These are phyloP conservation scores for Fusarium sp. DNA, from an alignment of 2,329 filamentous ascomycete genomes.

Conservation along the genomic window DNA sequence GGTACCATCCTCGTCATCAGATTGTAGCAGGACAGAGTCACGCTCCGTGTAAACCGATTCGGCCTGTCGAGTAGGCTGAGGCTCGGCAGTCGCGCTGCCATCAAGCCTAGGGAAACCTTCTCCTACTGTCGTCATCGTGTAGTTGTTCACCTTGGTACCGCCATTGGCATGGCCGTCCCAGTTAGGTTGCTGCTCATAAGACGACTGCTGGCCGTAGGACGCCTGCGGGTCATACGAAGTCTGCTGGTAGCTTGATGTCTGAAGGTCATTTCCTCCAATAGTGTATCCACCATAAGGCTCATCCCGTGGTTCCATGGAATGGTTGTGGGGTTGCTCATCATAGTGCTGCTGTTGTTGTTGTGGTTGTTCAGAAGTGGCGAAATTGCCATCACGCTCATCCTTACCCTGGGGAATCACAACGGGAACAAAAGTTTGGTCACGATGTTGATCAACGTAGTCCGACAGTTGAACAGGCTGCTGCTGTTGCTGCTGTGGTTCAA, in stretches of 20 bases:
- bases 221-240: conserved; percentile 22
- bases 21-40: conserved; percentile 41
- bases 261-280: conserved; percentile 14
- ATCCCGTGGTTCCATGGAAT: conserved; percentile 25
- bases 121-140: conserved; percentile 40
- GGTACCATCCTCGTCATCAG: conserved; percentile 47
- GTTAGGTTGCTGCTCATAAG: conserved; percentile 26
- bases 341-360: background rate
- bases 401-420: conserved; percentile 41
- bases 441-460: conserved; percentile 36
- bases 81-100: conserved; percentile 15
- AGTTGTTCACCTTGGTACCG: conserved; percentile 26
- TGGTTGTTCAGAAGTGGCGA: conserved; percentile 17
- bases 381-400: conserved; percentile 22
- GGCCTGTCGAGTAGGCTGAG: conserved; percentile 16
- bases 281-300: conserved; percentile 21
- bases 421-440: conserved; percentile 40
- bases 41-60: conserved; percentile 43
- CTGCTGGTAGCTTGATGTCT: conserved; percentile 24
- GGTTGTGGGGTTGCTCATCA: conserved; percentile 22
- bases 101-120: conserved; percentile 48
- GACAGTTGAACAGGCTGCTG: conserved; percentile 35
- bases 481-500: conserved; percentile 31
- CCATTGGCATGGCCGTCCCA: conserved; percentile 31
- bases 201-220: conserved; percentile 9